These are phyloP conservation scores for Quercus rubra DNA, from an alignment of 306 rosid genomes.

Conservation along the genomic window DNA sequence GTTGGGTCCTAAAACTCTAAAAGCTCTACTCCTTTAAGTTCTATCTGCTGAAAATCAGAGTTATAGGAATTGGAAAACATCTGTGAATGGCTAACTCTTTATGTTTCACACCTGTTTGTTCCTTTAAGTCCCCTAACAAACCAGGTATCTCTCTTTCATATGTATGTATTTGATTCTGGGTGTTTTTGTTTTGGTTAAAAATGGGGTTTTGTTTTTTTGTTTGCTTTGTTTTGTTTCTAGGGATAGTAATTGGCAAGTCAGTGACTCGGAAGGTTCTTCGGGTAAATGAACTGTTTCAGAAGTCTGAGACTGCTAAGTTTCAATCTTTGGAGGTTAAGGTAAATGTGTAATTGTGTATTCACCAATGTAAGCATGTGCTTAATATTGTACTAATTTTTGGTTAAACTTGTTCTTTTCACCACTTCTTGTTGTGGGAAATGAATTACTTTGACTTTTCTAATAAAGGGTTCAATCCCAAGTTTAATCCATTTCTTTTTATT, in stretches of 20 bases:
- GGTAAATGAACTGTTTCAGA: slow-evolving; percentile 46
- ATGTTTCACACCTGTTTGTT: slow-evolving; percentile 47
- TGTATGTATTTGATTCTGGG: slow-evolving; percentile 4
- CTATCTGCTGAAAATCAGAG: background rate
- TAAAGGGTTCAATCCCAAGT: background rate
- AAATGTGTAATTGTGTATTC: slow-evolving; percentile 25
- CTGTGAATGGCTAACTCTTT: slow-evolving; percentile 60
- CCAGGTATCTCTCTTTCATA: slow-evolving; percentile 44
- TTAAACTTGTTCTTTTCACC: background rate
- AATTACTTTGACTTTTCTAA: background rate
- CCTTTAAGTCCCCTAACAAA: slow-evolving; percentile 59
- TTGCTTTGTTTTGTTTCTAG: slow-evolving; percentile 20
- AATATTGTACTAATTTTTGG: background rate
- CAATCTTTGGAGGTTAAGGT: slow-evolving; percentile 79
- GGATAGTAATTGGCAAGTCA: slow-evolving; percentile 38
- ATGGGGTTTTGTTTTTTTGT: background rate
- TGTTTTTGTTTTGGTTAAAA: slow-evolving; percentile 9
- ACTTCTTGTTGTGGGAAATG: no score
- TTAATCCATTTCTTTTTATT: background rate
- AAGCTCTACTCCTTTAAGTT: slow-evolving; percentile 3
- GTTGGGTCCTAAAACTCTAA: slow-evolving; percentile 9
- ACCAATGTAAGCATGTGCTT: background rate
- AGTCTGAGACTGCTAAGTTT: slow-evolving; percentile 52
- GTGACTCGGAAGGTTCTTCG: slow-evolving; percentile 46
- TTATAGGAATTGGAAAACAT: background rate